Conservation (phyloP, 805 yeast species). For the Schwanniomyces occidentalis region DNA sequence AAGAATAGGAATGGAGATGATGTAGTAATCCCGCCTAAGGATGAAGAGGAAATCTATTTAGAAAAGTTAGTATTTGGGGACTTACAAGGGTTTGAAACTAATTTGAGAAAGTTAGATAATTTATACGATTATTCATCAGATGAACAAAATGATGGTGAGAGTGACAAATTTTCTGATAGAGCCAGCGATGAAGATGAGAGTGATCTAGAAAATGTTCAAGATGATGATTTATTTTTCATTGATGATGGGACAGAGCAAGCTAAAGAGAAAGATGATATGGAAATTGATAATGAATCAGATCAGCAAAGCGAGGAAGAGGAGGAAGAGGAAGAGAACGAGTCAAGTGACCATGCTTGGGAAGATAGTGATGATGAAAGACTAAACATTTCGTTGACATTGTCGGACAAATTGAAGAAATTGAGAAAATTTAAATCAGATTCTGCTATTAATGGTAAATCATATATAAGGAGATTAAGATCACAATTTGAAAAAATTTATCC, state of each 20-base stretch:
- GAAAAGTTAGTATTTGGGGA: constrained; percentile 93
- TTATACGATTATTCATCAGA: constrained; percentile 49
- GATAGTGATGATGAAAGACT: constrained; percentile 90
- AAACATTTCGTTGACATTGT: constrained; percentile 55
- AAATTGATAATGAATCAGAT: constrained; percentile 24
- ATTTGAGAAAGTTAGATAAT: constrained; percentile 61
- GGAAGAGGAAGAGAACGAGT: constrained; percentile 26
- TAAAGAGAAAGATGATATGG: constrained; percentile 22
- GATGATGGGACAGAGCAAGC: constrained; percentile 42
- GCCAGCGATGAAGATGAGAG: constrained; percentile 35
- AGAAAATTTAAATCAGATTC: constrained; percentile 60
- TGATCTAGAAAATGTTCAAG: constrained; percentile 32
- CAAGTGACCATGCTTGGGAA: constrained; percentile 56
- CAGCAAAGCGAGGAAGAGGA: constrained; percentile 24
- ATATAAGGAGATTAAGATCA: constrained; percentile 62
- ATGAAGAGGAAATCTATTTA: constrained; percentile 75
- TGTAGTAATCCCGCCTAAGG: constrained; percentile 63
- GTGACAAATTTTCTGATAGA: constrained; percentile 30
- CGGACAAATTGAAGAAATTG: constrained; percentile 69
- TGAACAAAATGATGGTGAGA: constrained; percentile 28
- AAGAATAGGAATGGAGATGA: constrained; percentile 15
- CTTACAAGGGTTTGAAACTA: constrained; percentile 65
- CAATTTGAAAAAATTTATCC: constrained; percentile 79
- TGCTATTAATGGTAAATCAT: constrained; percentile 57
- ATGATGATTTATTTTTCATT: constrained; percentile 42